Base-by-base conservation (phyloP, 345 rosid genomes). In the Lepidium africanum region DNA sequence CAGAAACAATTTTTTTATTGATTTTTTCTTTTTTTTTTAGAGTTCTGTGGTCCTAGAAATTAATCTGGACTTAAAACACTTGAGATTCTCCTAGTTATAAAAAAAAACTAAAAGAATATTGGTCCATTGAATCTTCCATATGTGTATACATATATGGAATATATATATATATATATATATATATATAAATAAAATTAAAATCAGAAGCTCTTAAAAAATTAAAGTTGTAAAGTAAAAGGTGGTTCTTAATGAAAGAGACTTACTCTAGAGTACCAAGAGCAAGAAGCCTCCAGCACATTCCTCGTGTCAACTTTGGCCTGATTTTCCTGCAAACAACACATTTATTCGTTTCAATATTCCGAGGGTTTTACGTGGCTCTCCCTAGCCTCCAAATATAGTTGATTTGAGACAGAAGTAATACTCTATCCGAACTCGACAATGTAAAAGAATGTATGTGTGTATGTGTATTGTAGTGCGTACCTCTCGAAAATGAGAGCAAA, bases 201-300 rank as follows among this genome's bases (percentile, higher is more conserved):
- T 51, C 40, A 12, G 27, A 46, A 45, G 39, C 45, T 25, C 46
- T 19, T 10, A 47, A 65, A 39, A 2, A 65, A 16, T 7, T 37
- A 63, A 63, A 63, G 64, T 63, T 37, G 63, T 55, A 63, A 71
- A 43, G 69, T 6, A 63, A 35, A 43, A 63, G 35, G 47, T 45
- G 40, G 7, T 10, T 35, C 40, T 33, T 57, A 14, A 13, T 57
- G 76, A 72, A 65, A 71, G 70, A 76, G 71, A 57, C 63, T 75
- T 88, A 93, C 98, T 93, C 98, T 7, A 93, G 82, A 73, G 90
- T 78, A 66, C 81, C 96, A 35, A 93, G 97, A 43, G 59, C 76
- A 70, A 84, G 63, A 69, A 93, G 89, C 72, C 91, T 81, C 14
- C 85, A 77, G 64, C 90, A 86, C 68, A 88, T 76, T 3, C 84